Evolutionary conservation across 1,284 basidiomycete species (phyloP).

Genomic region (Bondarzewia mesenterica): DNA sequence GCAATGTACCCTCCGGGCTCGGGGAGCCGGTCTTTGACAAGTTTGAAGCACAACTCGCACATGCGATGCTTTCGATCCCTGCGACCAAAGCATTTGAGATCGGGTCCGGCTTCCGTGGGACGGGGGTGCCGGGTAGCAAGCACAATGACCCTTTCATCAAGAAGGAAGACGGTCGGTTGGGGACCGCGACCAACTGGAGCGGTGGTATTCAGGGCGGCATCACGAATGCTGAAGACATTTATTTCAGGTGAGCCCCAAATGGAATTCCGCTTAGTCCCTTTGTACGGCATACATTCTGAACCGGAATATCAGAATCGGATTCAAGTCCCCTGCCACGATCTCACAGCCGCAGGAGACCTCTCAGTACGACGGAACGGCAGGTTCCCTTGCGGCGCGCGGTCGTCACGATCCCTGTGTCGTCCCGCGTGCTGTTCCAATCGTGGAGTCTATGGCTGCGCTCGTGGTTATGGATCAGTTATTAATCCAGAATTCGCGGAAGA

Average conservation of each 20-base stretch:
- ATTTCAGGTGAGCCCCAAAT: slow-evolving; percentile 77
- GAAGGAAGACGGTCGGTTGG: slow-evolving; percentile 61
- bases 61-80: slow-evolving; percentile 98
- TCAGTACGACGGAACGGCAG: slow-evolving; percentile 86
- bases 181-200: slow-evolving; percentile 92
- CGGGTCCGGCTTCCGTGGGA: slow-evolving; percentile 94
- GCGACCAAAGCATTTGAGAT: slow-evolving; percentile 99
- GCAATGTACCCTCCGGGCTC: slow-evolving; percentile 82
- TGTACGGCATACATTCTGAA: background rate
- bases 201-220: slow-evolving; percentile 98
- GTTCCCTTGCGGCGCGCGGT: slow-evolving; percentile 84
- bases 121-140: slow-evolving; percentile 86
- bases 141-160: slow-evolving; percentile 91
- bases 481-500: slow-evolving; percentile 76
- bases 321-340: slow-evolving; percentile 99
- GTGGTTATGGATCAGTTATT: slow-evolving; percentile 92
- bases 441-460: slow-evolving; percentile 95
- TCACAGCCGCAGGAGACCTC: slow-evolving; percentile 87
- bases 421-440: slow-evolving; percentile 95
- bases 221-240: slow-evolving; percentile 95
- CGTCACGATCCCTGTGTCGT: slow-evolving; percentile 98
- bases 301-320: slow-evolving; percentile 69
- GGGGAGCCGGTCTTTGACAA: slow-evolving; percentile 99
- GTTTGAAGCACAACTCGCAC: slow-evolving; percentile 92
- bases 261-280: background rate